Conservation (phyloP, 108 stramenopile species). For the Skeletonema potamos region DNA sequence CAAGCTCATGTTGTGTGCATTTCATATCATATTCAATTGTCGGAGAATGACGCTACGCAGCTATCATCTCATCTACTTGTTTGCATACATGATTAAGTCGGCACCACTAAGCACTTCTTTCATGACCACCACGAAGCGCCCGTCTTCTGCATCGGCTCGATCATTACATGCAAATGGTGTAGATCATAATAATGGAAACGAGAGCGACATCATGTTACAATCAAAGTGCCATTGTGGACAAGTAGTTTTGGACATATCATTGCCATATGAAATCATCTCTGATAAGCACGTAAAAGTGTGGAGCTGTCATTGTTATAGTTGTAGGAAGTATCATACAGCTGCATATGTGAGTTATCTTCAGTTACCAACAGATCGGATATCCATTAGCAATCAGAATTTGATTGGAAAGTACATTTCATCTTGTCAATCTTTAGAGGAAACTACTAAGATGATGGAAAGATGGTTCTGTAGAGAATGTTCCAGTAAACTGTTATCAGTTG, state of each 20-base stretch:
- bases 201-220: neutral
- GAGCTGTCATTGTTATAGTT: slow-evolving; percentile 40
- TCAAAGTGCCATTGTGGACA: neutral
- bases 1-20: neutral
- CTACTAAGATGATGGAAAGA: slow-evolving; percentile 18
- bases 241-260: neutral
- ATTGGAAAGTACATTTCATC: neutral
- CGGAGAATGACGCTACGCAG: neutral
- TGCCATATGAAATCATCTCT: neutral
- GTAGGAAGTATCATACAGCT: slow-evolving; percentile 40
- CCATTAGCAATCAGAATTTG: neutral
- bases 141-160: neutral
- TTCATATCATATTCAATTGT: neutral
- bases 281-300: neutral
- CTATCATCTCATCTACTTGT: neutral
- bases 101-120: neutral
- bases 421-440: neutral
- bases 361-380: neutral
- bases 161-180: neutral
- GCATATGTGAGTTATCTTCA: slow-evolving; percentile 31
- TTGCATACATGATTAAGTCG: neutral
- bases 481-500: slow-evolving; percentile 18
- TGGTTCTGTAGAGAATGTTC: slow-evolving; percentile 29
- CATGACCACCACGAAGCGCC: neutral
- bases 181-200: neutral